Evolutionary conservation across 768 basidiomycete genomes (phyloP).

Genomic region (Galerina marginata): DNA sequence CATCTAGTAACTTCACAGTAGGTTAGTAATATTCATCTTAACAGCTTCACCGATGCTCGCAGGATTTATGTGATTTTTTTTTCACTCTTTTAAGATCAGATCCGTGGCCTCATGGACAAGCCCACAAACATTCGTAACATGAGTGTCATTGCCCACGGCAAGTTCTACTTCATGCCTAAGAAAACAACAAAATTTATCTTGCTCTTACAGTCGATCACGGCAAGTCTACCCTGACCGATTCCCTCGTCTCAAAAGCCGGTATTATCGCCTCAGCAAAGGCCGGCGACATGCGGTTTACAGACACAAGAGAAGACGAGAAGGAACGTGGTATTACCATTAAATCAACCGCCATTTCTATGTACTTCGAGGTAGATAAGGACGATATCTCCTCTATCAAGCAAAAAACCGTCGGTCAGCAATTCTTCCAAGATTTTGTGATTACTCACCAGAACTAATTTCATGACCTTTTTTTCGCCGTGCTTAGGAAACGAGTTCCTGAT

Average conservation of each 20-base stretch:
- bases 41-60: background rate
- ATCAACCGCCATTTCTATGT: slow-evolving; percentile 99
- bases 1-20: slow-evolving; percentile 84
- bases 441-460: slow-evolving; percentile 14
- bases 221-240: slow-evolving; percentile 99
- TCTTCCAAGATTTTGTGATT: background rate
- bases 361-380: slow-evolving; percentile 94
- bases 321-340: slow-evolving; percentile 99
- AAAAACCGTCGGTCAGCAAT: slow-evolving; percentile 82
- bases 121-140: slow-evolving; percentile 95
- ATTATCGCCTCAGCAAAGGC: slow-evolving; percentile 96
- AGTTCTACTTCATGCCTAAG: slow-evolving; percentile 32
- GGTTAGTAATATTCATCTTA: slow-evolving; percentile 52
- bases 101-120: slow-evolving; percentile 86
- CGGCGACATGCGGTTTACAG: slow-evolving; percentile 96
- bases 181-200: background rate
- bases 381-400: slow-evolving; percentile 87
- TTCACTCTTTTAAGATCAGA: slow-evolving; percentile 63
- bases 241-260: slow-evolving; percentile 98
- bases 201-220: slow-evolving; percentile 89
- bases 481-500: slow-evolving; percentile 96
- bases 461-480: slow-evolving; percentile 10
- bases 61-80: slow-evolving; percentile 20
- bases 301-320: slow-evolving; percentile 97
- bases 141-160: slow-evolving; percentile 92